Evolutionary conservation across 2,329 filamentous ascomycete genomes (phyloP), one percentile per base, ranked within the genome.

Genomic region (Apiospora rasikravindrae): DNA sequence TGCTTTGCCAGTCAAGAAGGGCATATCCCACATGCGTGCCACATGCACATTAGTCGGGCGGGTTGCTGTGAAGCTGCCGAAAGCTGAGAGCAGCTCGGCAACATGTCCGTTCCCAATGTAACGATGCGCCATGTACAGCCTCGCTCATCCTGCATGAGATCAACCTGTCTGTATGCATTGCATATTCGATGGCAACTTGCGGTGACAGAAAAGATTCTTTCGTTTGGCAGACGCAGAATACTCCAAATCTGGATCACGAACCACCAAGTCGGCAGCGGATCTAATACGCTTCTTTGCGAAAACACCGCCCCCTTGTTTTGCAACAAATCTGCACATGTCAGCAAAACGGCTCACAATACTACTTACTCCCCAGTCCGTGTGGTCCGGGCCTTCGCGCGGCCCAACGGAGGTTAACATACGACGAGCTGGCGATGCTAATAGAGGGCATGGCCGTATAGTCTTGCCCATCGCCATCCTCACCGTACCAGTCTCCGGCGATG

Each of bases 91-190:
- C 51, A 64, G 26, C 51, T 40, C 57, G 57, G 33, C 57, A n/a
- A n/a, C 57, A 40, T 37, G 57, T 64, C 57, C 57, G 33, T n/a
- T 40, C 33, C 19, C 33, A 40, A 64, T 64, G 57, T 64, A 64
- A 64, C 57, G 19, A 64, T 64, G 57, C 57, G 57, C 33, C 33
- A 40, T 37, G 57, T 64, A 64, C 57, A 64, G 57, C 57, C 57
- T 64, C 57, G 33, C 57, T 64, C 57, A n/a, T 64, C 57, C 57
- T 64, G 57, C 57, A 64, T 64, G 57, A n/a, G 57, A n/a, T 33
- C 57, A 40, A 64, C 33, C 4, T 64, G 33, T 40, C 24, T 51
- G 49, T 26, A 64, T 64, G 57, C 57, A 64, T 24, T 64, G 57
- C 57, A 64, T 64, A 40, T 64, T 64, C 57, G 29, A 64, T 64